Base-by-base conservation (phyloP, 208 protist species). In the Acanthamoeba lenticulata region DNA sequence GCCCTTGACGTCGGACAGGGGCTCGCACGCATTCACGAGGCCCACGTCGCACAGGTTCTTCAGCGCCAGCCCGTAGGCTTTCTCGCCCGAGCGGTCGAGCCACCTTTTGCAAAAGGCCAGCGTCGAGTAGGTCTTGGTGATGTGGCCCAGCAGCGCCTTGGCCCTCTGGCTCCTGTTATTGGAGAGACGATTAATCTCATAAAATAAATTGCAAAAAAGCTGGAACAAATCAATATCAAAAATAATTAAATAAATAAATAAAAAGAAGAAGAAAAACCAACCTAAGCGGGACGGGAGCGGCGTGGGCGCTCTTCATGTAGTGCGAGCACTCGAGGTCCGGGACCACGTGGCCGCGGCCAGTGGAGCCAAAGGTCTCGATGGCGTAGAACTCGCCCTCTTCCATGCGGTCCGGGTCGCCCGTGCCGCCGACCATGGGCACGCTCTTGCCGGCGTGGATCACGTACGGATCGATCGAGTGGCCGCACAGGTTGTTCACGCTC, bases 361-460 rank as follows among this genome's bases (percentile, higher is more conserved):
- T 99, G 15, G 97, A 98, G 85, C 99, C 99, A 95, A 99, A 99
- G 38, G 99, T 99, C 95, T 99, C 99, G 95, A 99, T 99, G 9
- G 99, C 99, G 96, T 99, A 99, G 27, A 99, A 95, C 95, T 99
- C 99, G 38, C 97, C 94, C 74, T 97, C 92, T 74, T 96, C 96
- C 99, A 99, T 99, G 94, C 98, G 98, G 0, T 97, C 98, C 65
- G 96, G 90, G 92, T 99, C 98, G 52, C 98, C 97, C n/a, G n/a
- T n/a, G 81, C 98, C 98, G 92, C 98, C 98, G 27, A 99, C 98
- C 93, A 99, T 99, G 11, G 99, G 99, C 32, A 99, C 99, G 36
- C 97, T 98, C 96, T 99, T 99, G 65, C 99, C 99, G 92, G 98
- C 98, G 97, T 99, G 99, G 91, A 99, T 99, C 11, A 96, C 94